Base-by-base conservation (phyloP, 2,329 filamentous ascomycete genomes). In the Diaporthe aspalathi region DNA sequence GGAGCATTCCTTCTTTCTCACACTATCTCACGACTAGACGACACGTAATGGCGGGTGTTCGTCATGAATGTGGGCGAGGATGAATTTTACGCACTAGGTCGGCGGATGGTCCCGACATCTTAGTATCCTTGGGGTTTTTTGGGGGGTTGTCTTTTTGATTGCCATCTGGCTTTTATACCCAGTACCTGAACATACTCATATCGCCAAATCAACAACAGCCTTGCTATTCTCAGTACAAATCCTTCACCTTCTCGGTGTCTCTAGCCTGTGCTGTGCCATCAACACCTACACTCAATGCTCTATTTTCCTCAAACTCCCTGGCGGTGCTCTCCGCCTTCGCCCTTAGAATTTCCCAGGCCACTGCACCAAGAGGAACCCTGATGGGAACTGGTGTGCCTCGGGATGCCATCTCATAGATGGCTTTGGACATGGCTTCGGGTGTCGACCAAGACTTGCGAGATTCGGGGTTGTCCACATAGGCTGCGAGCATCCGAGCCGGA, bases 291-390 rank as follows among this genome's bases (percentile, higher is more conserved):
- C 79, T 81, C 5, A 83, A 70, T 0, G 79, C 77, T 60, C 79
- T 82, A n/a, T 81, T 69, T 29, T 80, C 76, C 1, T 81, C 79
- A 16, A 82, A 73, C n/a, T 79, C 78, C 38, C 74, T 76, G 69
- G 77, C 76, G 22, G 74, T 74, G 45, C 67, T 73, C 16, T 81
- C 79, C 1, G 79, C 49, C 50, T 81, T 81, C 35, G 43, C 70
- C 60, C 73, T 76, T 63, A 83, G 76, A 67, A 82, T 75, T 9
- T 76, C 74, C 75, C 78, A 84, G 17, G 81, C 76, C 65, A 83
- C 82, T 12, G 77, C 71, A 4, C 84, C 84, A 0, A 86, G 74
- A 2, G 84, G 83, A 38, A 85, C 74, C 5, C 83, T 78, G 47
- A 86, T 74, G 3, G 84, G 83, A 22, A 85, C 79, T 9, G 76